Conservation (phyloP, 257 asterid genomes). For the Solanum phureja region DNA sequence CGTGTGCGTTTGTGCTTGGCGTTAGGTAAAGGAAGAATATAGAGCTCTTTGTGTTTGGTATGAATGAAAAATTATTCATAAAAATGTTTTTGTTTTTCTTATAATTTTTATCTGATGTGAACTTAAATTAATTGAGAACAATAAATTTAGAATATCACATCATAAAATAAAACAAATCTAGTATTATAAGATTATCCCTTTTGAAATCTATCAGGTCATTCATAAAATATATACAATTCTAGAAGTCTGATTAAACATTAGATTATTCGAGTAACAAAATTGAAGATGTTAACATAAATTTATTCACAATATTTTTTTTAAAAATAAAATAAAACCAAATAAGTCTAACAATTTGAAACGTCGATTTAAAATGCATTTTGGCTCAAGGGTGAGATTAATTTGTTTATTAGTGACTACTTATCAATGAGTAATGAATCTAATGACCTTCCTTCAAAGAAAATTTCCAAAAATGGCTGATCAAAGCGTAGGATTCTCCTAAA, state of each 20-base stretch:
- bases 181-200: neutral
- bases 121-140: neutral
- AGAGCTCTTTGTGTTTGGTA: neutral
- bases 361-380: neutral
- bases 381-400: neutral
- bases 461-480: neutral
- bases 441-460: neutral
- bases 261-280: neutral
- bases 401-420: neutral
- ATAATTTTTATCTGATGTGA: neutral
- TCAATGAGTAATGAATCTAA: neutral
- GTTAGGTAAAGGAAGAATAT: conserved; percentile 7
- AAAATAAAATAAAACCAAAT: neutral
- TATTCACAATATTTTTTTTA: neutral
- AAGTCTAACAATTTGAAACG: neutral
- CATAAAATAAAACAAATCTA: neutral
- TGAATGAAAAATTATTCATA: neutral
- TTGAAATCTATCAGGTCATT: neutral
- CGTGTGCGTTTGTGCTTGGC: neutral
- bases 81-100: neutral
- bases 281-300: neutral
- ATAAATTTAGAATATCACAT: neutral
- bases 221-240: neutral
- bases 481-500: neutral
- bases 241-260: neutral